Conservation (phyloP, 2,329 filamentous ascomycete genomes). For the Sarocladium brachiariae region DNA sequence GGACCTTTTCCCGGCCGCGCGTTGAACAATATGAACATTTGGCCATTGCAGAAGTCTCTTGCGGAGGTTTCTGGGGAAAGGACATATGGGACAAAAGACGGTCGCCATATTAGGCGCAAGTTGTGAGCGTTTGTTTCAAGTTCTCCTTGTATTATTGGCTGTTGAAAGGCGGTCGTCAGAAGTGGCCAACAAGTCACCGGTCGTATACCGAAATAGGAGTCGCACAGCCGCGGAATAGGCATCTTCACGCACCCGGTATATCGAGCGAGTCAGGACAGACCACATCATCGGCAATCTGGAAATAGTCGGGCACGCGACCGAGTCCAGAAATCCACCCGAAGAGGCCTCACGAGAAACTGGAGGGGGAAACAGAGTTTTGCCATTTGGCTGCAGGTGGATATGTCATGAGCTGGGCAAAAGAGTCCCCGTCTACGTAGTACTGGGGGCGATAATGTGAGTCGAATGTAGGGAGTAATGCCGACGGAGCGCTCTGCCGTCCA, state of each 20-base stretch:
- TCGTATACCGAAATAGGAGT: neutral
- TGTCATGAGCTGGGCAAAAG: neutral
- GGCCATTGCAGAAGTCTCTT: too few relatives aligned
- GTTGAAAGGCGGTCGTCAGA: neutral
- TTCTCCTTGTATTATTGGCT: neutral
- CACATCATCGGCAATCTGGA: neutral
- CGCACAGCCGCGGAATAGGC: neutral
- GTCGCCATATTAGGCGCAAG: neutral
- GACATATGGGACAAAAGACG: too few relatives aligned
- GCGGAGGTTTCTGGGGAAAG: too few relatives aligned
- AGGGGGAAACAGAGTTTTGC: neutral
- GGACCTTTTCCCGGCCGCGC: too few relatives aligned
- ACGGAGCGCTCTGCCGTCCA: neutral
- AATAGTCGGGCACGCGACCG: neutral
- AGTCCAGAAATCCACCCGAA: neutral
- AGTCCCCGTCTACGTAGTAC: neutral
- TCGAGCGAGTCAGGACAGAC: too few relatives aligned
- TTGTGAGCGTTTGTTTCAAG: conserved; percentile 4
- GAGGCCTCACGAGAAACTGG: neutral
- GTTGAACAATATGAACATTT: too few relatives aligned
- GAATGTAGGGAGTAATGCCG: neutral
- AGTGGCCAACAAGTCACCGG: neutral
- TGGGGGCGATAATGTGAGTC: neutral
- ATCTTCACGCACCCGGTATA: too few relatives aligned
- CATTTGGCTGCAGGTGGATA: neutral